phyloP scores from a whole-genome alignment of 305 asterid genomes.

The Petunia hybrid region DNA sequence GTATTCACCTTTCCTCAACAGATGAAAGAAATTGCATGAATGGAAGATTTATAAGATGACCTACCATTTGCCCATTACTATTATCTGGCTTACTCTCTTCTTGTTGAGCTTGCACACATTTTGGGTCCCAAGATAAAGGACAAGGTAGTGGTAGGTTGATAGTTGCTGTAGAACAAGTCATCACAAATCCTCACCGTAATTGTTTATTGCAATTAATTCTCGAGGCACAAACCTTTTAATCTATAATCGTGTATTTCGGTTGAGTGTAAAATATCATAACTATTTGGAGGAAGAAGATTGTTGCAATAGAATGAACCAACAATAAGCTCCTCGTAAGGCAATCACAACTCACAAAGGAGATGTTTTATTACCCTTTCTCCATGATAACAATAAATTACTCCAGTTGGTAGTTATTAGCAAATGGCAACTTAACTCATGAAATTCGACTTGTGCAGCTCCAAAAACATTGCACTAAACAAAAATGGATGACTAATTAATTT shows the following conservation, averaged over 20 bases:
- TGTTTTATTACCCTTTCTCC: background rate
- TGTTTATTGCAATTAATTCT: background rate
- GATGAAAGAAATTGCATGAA: background rate
- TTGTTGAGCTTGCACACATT: background rate
- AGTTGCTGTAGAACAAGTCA: background rate
- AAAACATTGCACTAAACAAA: background rate
- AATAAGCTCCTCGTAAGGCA: background rate
- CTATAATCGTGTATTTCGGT: background rate
- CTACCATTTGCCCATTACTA: background rate
- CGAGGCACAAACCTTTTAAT: background rate
- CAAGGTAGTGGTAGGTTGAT: background rate
- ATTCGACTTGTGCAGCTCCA: background rate
- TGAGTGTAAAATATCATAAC: background rate
- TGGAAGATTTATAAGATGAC: background rate
- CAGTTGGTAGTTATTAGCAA: background rate
- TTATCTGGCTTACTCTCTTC: background rate
- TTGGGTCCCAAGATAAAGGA: background rate
- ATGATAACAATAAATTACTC: background rate
- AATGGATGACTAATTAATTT: background rate
- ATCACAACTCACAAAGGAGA: background rate
- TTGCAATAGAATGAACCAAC: background rate
- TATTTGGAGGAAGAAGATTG: background rate
- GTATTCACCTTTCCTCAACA: background rate
- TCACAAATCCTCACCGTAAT: background rate
- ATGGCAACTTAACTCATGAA: constrained; percentile 5